A percentile compares a stretch with the other conserved stretches of the same genome.
These are phyloP conservation scores for Pittosporum tobira DNA, from an alignment of 129 eudicot genomes.

Conservation along the genomic window DNA sequence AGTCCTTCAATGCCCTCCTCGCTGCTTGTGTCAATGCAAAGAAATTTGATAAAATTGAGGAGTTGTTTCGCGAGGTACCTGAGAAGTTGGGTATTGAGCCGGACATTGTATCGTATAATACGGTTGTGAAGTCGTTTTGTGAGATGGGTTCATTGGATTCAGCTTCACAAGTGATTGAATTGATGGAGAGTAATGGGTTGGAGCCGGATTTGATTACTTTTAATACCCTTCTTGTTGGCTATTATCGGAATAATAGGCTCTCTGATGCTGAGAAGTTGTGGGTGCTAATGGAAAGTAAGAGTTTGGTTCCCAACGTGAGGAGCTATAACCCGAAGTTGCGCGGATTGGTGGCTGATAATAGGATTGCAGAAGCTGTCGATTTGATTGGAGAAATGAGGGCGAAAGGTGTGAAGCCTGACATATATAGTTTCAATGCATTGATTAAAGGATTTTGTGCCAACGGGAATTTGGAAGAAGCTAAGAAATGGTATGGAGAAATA, in stretches of 20 bases:
- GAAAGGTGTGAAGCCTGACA: conserved; percentile 35
- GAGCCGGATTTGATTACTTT: no score
- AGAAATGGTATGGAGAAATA: conserved; percentile 35
- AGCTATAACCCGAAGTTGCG: conserved; percentile 42
- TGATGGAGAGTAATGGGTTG: no score
- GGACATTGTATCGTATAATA: conserved; percentile 38
- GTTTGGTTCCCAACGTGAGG: conserved; percentile 29
- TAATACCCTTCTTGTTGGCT: conserved; percentile 9
- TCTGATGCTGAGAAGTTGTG: conserved; percentile 40
- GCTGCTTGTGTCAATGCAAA: conserved; percentile 36
- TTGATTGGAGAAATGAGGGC: conserved; percentile 34
- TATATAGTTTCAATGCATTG: conserved; percentile 34
- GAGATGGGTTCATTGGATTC: conserved; percentile 31
- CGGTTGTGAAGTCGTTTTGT: conserved; percentile 37
- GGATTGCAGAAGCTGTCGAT: conserved; percentile 30
- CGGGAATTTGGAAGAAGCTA: conserved; percentile 31
- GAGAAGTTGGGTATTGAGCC: conserved; percentile 28
- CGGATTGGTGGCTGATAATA: conserved; percentile 27
- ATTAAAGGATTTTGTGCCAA: conserved; percentile 34
- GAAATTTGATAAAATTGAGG: conserved; percentile 14
- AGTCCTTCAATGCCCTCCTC: conserved; percentile 51
- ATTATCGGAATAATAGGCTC: conserved; percentile 18
- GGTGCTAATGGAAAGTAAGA: conserved; percentile 35
- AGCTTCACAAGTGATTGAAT: conserved; percentile 10
- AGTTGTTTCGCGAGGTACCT: conserved; percentile 31